These are phyloP conservation scores for Mikania micrantha DNA, from an alignment of 129 eudicot genomes.

Conservation along the genomic window DNA sequence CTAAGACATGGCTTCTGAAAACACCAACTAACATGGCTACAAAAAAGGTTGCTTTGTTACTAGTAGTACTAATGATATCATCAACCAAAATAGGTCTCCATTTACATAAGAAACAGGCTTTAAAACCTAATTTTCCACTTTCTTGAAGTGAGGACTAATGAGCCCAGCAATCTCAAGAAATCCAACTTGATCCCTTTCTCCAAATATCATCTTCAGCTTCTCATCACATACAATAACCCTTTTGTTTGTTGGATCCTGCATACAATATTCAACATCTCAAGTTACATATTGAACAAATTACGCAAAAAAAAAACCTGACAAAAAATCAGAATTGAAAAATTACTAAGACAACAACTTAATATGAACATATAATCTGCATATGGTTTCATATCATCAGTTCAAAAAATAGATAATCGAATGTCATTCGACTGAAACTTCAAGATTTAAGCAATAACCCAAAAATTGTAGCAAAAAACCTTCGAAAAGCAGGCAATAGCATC, in stretches of 20 bases:
- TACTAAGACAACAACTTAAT: not conserved
- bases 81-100: constrained; percentile 3
- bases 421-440: too few relatives aligned
- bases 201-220: constrained; percentile 71
- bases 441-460: too few relatives aligned
- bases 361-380: too few relatives aligned
- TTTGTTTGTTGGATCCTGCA: constrained; percentile 67
- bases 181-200: constrained; percentile 66
- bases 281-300: not conserved
- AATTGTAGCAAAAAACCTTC: too few relatives aligned
- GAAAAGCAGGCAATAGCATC: too few relatives aligned
- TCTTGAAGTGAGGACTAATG: constrained; percentile 66
- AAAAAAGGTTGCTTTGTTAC: constrained; percentile 22
- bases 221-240: constrained; percentile 77
- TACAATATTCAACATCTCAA: not conserved
- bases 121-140: constrained; percentile 19
- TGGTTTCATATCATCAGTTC: not conserved
- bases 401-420: too few relatives aligned
- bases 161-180: constrained; percentile 88
- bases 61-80: constrained; percentile 5
- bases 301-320: too few relatives aligned
- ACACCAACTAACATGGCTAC: constrained; percentile 14
- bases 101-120: not conserved
- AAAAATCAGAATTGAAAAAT: not conserved
- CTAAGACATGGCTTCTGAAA: not conserved